phyloP scores from a whole-genome alignment of 305 asterid species.

The Ajuga reptans region DNA sequence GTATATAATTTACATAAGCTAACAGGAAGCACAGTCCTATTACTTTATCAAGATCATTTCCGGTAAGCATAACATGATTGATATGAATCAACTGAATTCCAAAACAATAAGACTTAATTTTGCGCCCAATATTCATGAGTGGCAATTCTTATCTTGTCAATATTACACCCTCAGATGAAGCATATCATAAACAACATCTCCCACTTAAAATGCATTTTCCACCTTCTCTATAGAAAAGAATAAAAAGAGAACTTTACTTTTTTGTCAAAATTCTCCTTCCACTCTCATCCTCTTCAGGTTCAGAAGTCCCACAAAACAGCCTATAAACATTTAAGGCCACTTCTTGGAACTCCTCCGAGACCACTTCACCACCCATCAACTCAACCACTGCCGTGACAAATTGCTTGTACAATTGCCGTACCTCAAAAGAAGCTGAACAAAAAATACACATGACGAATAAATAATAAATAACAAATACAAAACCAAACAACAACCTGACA shows the following conservation, averaged over 20 bases:
- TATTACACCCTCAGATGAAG: neutral
- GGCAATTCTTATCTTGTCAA: neutral
- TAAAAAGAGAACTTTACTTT: slow-evolving; percentile 35
- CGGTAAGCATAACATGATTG: neutral
- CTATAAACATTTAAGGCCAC: slow-evolving; percentile 60
- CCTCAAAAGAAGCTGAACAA: slow-evolving; percentile 62
- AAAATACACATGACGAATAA: slow-evolving; percentile 15
- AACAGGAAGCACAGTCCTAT: neutral
- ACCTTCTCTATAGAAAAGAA: slow-evolving; percentile 2
- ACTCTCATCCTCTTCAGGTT: slow-evolving; percentile 42
- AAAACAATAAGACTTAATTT: neutral
- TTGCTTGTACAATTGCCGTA: slow-evolving; percentile 66
- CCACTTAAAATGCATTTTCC: neutral
- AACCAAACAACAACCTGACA: neutral
- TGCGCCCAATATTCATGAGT: neutral
- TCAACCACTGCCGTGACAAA: slow-evolving; percentile 65
- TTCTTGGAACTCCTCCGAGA: slow-evolving; percentile 83
- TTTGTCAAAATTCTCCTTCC: slow-evolving; percentile 38
- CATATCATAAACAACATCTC: neutral
- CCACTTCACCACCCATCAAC: slow-evolving; percentile 74
- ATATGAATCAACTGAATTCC: neutral
- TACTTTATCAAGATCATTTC: neutral
- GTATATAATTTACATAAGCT: neutral
- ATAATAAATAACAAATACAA: neutral
- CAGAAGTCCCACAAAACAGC: slow-evolving; percentile 39